Percentiles rank a stretch among this genome's conserved stretches.
Evolutionary conservation across 179 eudicot genomes (phyloP).

Genomic region (Camellia oleifera): DNA sequence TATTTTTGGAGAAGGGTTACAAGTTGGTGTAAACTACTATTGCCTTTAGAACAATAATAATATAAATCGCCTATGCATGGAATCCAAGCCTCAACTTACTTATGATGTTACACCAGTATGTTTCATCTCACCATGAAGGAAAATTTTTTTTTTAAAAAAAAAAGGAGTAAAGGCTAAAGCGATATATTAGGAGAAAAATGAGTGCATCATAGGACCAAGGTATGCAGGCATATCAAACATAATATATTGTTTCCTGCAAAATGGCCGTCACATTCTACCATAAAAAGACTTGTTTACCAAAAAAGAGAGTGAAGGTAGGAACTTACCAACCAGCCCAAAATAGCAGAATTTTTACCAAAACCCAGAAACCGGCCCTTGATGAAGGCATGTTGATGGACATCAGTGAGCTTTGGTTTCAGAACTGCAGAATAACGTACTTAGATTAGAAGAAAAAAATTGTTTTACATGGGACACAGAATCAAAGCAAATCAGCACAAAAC

Average conservation of each 20-base stretch:
- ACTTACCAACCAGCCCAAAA: conserved; percentile 84
- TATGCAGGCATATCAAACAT: background rate
- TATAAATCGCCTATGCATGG: background rate
- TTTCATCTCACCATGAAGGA: background rate
- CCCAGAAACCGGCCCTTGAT: conserved; percentile 73
- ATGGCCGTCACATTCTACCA: background rate
- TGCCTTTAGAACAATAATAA: background rate
- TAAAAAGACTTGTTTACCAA: background rate
- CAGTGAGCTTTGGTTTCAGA: conserved; percentile 56
- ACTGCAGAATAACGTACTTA: conserved; percentile 32
- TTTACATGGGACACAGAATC: background rate
- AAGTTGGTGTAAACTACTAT: background rate
- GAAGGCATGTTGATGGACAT: conserved; percentile 78
- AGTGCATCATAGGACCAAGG: background rate
- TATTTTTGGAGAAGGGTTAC: background rate
- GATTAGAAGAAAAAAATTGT: background rate
- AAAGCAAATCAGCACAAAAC: conserved; percentile 4
- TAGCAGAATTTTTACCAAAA: conserved; percentile 51
- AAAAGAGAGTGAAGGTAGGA: background rate
- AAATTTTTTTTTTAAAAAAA: background rate
- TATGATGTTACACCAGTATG: background rate
- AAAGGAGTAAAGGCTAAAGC: background rate
- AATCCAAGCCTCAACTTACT: conserved; percentile 7
- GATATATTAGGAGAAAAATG: background rate
- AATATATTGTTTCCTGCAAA: background rate